Evolutionary conservation across 805 yeast species (phyloP).

Genomic region (Candida schatavii): DNA sequence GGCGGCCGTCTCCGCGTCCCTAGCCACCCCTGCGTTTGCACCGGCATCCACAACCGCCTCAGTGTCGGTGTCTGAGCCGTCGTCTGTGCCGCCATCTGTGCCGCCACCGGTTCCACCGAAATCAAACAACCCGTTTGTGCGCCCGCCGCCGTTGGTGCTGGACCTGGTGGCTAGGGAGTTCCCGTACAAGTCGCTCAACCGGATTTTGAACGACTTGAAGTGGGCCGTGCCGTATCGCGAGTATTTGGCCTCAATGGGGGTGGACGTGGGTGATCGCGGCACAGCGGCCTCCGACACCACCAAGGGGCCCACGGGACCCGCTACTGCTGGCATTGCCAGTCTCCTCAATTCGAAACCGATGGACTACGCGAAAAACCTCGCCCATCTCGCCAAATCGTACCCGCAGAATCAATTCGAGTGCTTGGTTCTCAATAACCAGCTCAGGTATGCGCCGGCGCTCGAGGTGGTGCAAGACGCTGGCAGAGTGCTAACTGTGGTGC

Average conservation of each 20-base stretch:
- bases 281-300: background rate
- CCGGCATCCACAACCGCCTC: background rate
- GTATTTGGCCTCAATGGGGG: background rate
- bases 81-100: background rate
- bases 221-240: conserved; percentile 22
- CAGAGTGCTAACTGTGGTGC: conserved; percentile 20
- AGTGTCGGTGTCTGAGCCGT: background rate
- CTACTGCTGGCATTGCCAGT: conserved; percentile 11
- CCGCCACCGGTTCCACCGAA: background rate
- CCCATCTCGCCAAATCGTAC: conserved; percentile 11
- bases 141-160: conserved; percentile 1
- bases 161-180: background rate
- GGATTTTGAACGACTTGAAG: conserved; percentile 63
- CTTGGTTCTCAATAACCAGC: conserved; percentile 33
- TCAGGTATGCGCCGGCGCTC: conserved; percentile 31
- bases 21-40: background rate
- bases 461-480: conserved; percentile 17
- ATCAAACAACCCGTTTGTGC: conserved; percentile 3
- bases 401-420: background rate
- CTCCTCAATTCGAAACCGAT: conserved; percentile 32
- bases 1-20: no score
- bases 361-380: conserved; percentile 30
- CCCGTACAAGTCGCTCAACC: conserved; percentile 62
- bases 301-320: no score
- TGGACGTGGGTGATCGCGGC: background rate